A percentile compares a stretch with the other conserved stretches of the same genome.
Evolutionary conservation across 106 monocot genomes (phyloP).

Genomic region (Dendrobium officinale): DNA sequence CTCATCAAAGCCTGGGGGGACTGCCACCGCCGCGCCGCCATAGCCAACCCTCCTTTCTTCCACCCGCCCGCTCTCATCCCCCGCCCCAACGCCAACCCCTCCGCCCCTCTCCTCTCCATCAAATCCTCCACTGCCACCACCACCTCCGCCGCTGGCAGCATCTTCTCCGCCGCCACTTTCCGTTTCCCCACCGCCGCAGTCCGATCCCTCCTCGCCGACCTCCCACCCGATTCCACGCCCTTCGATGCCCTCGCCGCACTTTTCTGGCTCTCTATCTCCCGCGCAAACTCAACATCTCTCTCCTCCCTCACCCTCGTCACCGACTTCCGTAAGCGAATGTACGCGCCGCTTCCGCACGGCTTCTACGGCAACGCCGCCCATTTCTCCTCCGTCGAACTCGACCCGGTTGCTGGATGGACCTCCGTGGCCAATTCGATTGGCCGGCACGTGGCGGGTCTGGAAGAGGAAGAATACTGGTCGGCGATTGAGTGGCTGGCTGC

Average conservation of each 20-base stretch:
- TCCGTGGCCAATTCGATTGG: constrained; percentile 16
- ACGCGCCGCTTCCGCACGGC: constrained; percentile 80
- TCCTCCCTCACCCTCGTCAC: constrained; percentile 31
- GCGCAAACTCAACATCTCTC: neutral
- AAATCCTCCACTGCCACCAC: constrained; percentile 16
- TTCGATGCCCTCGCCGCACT: constrained; percentile 67
- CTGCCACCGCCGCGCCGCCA: constrained; percentile 59
- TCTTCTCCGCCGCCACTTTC: constrained; percentile 56
- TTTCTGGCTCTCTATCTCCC: constrained; percentile 44
- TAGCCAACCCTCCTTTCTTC: constrained; percentile 77
- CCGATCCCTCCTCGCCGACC: constrained; percentile 14
- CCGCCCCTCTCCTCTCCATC: constrained; percentile 29
- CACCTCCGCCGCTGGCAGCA: neutral
- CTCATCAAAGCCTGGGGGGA: constrained; percentile 67
- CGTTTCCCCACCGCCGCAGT: constrained; percentile 44
- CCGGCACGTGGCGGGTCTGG: constrained; percentile 21
- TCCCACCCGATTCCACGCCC: constrained; percentile 26
- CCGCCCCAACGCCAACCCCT: constrained; percentile 31
- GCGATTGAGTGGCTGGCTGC: constrained; percentile 40
- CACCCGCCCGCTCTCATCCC: constrained; percentile 58
- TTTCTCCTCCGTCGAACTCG: constrained; percentile 41
- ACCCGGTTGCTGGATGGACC: constrained; percentile 14
- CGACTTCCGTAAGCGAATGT: constrained; percentile 70
- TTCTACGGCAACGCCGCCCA: constrained; percentile 82
- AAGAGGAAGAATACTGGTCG: constrained; percentile 62